Conservation (phyloP, 768 basidiomycete genomes). For the Chalciporus piperatus region DNA sequence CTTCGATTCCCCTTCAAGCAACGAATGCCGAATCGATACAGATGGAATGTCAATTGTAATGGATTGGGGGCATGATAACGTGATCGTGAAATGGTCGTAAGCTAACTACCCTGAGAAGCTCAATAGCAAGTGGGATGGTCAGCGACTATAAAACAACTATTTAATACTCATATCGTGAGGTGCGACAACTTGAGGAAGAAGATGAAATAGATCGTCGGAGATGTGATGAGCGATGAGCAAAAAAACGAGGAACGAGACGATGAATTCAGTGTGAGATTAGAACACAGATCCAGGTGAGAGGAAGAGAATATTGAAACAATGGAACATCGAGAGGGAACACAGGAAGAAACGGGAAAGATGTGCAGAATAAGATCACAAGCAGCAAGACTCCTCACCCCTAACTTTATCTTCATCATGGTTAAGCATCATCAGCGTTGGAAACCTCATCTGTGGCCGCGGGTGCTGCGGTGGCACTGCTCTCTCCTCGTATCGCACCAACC, state of each 20-base stretch:
- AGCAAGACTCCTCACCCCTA: background rate
- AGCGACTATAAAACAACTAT: conserved; percentile 22
- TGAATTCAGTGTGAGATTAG: conserved; percentile 9
- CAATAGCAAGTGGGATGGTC: background rate
- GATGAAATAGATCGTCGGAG: conserved; percentile 5
- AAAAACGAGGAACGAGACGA: conserved; percentile 9
- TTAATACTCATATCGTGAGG: conserved; percentile 6
- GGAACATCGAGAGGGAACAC: conserved; percentile 8
- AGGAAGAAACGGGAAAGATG: conserved; percentile 5
- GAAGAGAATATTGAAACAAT: background rate
- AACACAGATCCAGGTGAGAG: background rate
- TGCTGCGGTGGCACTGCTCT: conserved; percentile 30
- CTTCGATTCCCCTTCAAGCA: no score
- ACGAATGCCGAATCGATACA: background rate
- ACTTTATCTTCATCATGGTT: conserved; percentile 4
- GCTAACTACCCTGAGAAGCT: conserved; percentile 23
- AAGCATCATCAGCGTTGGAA: conserved; percentile 9
- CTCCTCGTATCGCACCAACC: conserved; percentile 29
- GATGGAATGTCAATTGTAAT: background rate
- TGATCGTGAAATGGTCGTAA: conserved; percentile 21
- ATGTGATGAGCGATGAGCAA: conserved; percentile 10
- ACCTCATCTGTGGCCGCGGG: conserved; percentile 26
- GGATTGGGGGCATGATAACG: conserved; percentile 17
- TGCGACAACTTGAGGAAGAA: background rate
- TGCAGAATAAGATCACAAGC: conserved; percentile 6